Evolutionary conservation across 1,284 basidiomycete species (phyloP).

Genomic region (Grifola frondosa): DNA sequence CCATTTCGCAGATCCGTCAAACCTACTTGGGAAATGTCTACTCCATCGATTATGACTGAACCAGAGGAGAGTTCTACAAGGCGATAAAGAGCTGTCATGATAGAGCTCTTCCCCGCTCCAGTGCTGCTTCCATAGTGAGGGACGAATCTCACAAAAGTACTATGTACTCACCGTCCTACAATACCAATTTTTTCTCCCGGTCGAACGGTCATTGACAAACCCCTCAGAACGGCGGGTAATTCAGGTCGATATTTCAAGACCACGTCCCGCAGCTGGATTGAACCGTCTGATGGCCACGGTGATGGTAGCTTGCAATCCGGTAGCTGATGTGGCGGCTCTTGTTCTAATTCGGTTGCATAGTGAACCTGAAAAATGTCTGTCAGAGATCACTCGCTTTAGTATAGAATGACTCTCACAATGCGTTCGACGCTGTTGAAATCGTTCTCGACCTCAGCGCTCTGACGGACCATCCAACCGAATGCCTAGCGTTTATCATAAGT

Average conservation of each 20-base stretch:
- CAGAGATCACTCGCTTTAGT: background rate
- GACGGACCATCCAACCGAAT: slow-evolving; percentile 84
- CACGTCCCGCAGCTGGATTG: slow-evolving; percentile 61
- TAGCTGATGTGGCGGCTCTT: slow-evolving; percentile 76
- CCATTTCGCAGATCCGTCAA: slow-evolving; percentile 61
- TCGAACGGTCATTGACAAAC: slow-evolving; percentile 60
- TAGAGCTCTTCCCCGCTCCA: slow-evolving; percentile 75
- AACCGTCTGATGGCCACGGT: slow-evolving; percentile 69
- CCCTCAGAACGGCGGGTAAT: slow-evolving; percentile 67
- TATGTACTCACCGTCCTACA: slow-evolving; percentile 55
- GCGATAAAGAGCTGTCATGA: slow-evolving; percentile 46
- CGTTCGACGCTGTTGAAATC: slow-evolving; percentile 92
- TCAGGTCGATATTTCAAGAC: slow-evolving; percentile 73
- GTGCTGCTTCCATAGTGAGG: slow-evolving; percentile 41
- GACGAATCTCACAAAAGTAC: background rate
- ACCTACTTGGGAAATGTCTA: slow-evolving; percentile 69
- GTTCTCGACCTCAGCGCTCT: slow-evolving; percentile 85
- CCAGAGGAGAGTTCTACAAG: slow-evolving; percentile 65
- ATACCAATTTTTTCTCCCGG: slow-evolving; percentile 90
- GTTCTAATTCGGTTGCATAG: slow-evolving; percentile 75
- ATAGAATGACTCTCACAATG: slow-evolving; percentile 36
- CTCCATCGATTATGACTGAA: slow-evolving; percentile 61
- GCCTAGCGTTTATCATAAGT: too few species aligned
- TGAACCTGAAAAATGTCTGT: slow-evolving; percentile 41
- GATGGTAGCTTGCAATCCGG: slow-evolving; percentile 54